phyloP scores from a whole-genome alignment of 2,329 filamentous ascomycete genomes.

The Exophiala bonariae region DNA sequence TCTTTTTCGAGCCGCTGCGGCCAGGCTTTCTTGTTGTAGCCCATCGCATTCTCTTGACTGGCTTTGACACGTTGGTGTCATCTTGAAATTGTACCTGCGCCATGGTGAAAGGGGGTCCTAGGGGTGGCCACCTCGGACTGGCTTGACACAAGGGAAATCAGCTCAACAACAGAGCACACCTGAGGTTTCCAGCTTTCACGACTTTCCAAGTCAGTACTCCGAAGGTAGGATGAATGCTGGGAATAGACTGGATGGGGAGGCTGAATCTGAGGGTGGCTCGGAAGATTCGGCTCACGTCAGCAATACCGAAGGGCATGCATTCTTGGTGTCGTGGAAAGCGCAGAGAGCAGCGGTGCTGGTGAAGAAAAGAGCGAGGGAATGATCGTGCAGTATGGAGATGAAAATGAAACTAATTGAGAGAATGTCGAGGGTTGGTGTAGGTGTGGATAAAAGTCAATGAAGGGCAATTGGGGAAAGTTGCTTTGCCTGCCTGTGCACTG shows the following conservation, averaged over 20 bases:
- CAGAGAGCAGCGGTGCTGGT: neutral
- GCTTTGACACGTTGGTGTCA: constrained; percentile 55
- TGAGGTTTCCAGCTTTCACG: neutral
- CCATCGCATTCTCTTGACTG: constrained; percentile 85
- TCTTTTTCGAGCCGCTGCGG: constrained; percentile 74
- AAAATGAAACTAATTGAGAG: neutral
- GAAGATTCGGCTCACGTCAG: constrained; percentile 28
- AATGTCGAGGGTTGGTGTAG: neutral
- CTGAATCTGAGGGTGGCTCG: constrained; percentile 15
- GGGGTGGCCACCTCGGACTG: too few relatives aligned
- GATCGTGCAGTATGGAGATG: neutral
- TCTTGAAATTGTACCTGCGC: constrained; percentile 24
- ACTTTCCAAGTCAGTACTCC: too few relatives aligned
- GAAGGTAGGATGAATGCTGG: too few relatives aligned
- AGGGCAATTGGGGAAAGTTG: constrained; percentile 4
- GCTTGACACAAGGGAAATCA: too few relatives aligned
- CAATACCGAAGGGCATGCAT: constrained; percentile 19
- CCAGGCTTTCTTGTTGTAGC: constrained; percentile 85
- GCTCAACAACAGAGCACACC: neutral
- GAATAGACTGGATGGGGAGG: constrained; percentile 11
- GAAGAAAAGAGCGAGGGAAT: neutral
- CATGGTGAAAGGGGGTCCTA: constrained; percentile 13
- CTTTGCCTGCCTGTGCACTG: too few relatives aligned
- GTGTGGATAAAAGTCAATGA: neutral
- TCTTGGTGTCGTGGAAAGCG: constrained; percentile 5